phyloP scores from a whole-genome alignment of 306 rosid genomes.

The Quillaja saponaria region DNA sequence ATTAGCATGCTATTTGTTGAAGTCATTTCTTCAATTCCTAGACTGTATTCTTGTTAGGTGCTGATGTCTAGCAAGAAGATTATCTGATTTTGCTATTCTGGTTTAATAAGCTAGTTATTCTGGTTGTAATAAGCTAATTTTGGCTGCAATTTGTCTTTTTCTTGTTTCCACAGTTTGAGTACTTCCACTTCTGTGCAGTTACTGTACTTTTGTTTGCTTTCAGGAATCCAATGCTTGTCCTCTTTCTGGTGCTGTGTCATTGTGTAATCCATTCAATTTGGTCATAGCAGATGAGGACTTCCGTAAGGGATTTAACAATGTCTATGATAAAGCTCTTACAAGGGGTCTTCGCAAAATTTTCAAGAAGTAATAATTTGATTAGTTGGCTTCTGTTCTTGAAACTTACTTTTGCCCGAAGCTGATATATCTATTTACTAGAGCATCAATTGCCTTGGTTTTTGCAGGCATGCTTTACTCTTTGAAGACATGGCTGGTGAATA shows the following conservation, averaged over 20 bases:
- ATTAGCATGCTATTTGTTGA: too few relatives aligned
- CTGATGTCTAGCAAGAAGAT: too few relatives aligned
- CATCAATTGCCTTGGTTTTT: conserved; percentile 9
- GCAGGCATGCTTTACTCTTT: conserved; percentile 79
- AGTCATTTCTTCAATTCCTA: too few relatives aligned
- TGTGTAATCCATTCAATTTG: conserved; percentile 96
- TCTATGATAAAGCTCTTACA: conserved; percentile 83
- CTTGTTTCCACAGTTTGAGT: too few relatives aligned
- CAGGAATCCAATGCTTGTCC: conserved; percentile 68
- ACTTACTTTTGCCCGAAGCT: conserved; percentile 16
- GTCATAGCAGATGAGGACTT: conserved; percentile 85
- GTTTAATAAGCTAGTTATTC: too few relatives aligned
- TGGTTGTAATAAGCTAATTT: conserved; percentile 5
- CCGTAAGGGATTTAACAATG: conserved; percentile 79
- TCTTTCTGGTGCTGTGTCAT: conserved; percentile 91
- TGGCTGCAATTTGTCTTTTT: conserved; percentile 24
- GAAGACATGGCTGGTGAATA: conserved; percentile 74
- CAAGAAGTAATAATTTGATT: conserved; percentile 58
- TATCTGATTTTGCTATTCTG: too few relatives aligned
- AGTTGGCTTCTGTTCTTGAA: background rate
- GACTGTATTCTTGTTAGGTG: too few relatives aligned
- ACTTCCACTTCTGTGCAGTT: too few relatives aligned
- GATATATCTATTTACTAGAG: conserved; percentile 15
- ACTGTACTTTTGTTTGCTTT: too few relatives aligned
- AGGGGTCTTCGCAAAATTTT: conserved; percentile 62